Base-by-base conservation (phyloP, 1,284 basidiomycete species). In the Ceraceosorus guamensis region DNA sequence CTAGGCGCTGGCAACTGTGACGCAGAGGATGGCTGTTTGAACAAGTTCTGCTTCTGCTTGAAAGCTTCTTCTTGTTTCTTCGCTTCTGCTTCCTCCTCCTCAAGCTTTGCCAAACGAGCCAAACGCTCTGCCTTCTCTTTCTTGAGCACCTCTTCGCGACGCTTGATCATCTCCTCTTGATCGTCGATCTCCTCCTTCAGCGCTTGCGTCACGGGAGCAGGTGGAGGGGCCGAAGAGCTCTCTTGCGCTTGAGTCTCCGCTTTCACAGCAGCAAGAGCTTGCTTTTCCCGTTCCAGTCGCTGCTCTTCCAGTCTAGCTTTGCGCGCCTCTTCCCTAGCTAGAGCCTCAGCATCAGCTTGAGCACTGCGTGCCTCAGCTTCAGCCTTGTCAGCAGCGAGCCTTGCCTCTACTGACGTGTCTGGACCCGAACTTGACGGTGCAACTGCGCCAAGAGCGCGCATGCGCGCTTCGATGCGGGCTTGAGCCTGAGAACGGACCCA, bases 401-500 rank as follows among this genome's bases (percentile, higher is more conserved):
- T 57, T 35, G 71, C 64, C 59, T 75, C 69, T 30, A 75, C 74
- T 18, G 63, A 63, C 16, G 59, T 61, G 48, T 75, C 73, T 31
- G 71, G 61, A 5, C 82, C 77, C 33, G 52, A 8, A n/a, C 50
- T 33, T 7, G 53, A 51, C 6, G 67, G 62, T 5, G 68, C 73
- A 0, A 82, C 80, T 2, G 87, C 81, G 13, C 95, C 93, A 3
- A 97, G 82, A 7, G 87, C 87, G 44, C 85, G 84, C 82, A 89
- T 91, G 34, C 93, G 87, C 46, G 87, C 91, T 67, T 90, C 84
- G 39, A 96, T 84, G 46, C 88, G 83, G 18, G 85, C 83, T 70
- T 89, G 85, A 1, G 91, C 93, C 75, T 95, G 85, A 3, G 85
- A 85, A 16, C 84, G 84, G 63, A 89, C 84, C 73, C 82, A 91